Percentiles rank a stretch among this genome's conserved stretches.
Conservation (phyloP, 305 asterid species). For the Fraxinus dipetala region DNA sequence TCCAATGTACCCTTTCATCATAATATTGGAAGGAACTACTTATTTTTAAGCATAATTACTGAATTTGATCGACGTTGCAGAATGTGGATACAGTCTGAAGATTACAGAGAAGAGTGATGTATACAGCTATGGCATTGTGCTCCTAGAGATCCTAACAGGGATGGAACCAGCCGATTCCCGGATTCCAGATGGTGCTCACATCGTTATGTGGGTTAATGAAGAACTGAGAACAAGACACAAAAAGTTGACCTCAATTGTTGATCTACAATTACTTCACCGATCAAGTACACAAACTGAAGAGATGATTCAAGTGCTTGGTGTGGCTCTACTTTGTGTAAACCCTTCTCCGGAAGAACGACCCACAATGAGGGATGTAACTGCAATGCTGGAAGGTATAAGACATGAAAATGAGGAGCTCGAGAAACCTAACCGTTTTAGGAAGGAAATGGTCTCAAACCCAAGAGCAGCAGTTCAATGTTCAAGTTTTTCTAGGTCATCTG, state of each 20-base stretch:
- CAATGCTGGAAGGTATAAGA: constrained; percentile 60
- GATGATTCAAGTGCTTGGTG: constrained; percentile 75
- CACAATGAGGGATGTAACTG: constrained; percentile 68
- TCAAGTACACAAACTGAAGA: constrained; percentile 62
- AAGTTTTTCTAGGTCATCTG: constrained; percentile 60
- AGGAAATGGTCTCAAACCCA: constrained; percentile 28
- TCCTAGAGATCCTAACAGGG: constrained; percentile 69
- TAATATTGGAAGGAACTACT: not conserved
- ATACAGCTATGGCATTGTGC: constrained; percentile 67
- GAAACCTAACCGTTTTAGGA: constrained; percentile 33
- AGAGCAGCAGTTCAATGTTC: constrained; percentile 49
- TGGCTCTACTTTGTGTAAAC: constrained; percentile 62
- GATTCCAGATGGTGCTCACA: constrained; percentile 60
- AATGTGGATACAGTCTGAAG: constrained; percentile 67
- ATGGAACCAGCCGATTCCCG: constrained; percentile 62
- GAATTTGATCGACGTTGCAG: constrained; percentile 35
- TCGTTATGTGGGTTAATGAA: constrained; percentile 52
- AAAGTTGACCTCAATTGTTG: constrained; percentile 56
- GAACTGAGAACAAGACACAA: constrained; percentile 41
- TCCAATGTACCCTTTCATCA: too few relatives aligned
- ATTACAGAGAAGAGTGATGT: constrained; percentile 75
- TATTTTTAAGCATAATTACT: not conserved
- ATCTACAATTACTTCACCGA: constrained; percentile 47
- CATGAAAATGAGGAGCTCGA: constrained; percentile 46
- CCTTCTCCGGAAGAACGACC: constrained; percentile 59